phyloP scores from a whole-genome alignment of 73 alveolate species.

The Symbiodinium natans region DNA sequence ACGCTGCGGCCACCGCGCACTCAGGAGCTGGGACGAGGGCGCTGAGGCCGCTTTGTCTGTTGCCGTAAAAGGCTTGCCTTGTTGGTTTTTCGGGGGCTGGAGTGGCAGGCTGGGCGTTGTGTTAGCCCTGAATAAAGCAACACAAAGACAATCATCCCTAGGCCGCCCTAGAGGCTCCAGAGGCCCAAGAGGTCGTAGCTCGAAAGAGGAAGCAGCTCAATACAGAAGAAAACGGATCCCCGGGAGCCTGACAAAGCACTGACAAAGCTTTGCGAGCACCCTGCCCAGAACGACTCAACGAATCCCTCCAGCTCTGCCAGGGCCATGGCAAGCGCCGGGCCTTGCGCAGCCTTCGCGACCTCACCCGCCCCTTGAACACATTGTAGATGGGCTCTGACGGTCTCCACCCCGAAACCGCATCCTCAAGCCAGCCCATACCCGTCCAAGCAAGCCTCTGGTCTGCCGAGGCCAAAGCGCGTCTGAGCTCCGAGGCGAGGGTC shows the following conservation, averaged over 20 bases:
- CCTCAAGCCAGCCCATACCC: background rate
- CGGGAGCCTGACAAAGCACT: background rate
- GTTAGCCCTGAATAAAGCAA: too few relatives aligned
- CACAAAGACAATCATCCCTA: too few relatives aligned
- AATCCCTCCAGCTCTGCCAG: background rate
- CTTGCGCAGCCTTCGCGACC: conserved; percentile 60
- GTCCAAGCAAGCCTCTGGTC: too few relatives aligned
- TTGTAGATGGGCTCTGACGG: too few relatives aligned
- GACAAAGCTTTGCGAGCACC: background rate
- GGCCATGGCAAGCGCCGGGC: conserved; percentile 65
- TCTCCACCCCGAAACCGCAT: too few relatives aligned
- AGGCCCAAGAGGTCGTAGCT: too few relatives aligned
- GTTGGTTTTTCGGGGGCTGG: background rate
- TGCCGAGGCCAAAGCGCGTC: conserved; percentile 10
- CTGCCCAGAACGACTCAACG: background rate
- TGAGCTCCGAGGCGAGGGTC: background rate
- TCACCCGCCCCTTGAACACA: background rate
- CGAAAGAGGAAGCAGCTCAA: background rate
- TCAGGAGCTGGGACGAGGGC: conserved; percentile 67
- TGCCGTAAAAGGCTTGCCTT: background rate
- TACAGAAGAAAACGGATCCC: background rate
- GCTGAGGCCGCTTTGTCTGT: background rate
- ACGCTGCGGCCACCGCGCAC: conserved; percentile 49
- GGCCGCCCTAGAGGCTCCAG: too few relatives aligned
- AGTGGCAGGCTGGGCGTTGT: too few relatives aligned